Evolutionary conservation across 176 grass and related monocot species (phyloP), one percentile per base, ranked within the genome.

Genomic region (Elymus sibiricus): DNA sequence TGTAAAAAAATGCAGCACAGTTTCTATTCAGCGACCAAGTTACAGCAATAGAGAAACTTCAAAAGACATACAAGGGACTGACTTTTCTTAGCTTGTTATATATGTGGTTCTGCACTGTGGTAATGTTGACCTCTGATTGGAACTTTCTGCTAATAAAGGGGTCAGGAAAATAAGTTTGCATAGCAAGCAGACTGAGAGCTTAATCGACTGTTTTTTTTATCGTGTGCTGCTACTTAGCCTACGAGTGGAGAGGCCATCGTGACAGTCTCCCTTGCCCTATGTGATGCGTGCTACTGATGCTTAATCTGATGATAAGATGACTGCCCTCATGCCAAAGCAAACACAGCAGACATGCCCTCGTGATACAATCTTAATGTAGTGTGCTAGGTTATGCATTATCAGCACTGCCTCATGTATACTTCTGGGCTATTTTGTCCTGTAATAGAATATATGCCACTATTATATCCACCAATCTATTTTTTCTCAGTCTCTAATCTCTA

Each of bases 381-480:
- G 11, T 77, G 9, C 66, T 71, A 71, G 51, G 66, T 70, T 71
- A 40, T 58, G n/a, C 35, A 55, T 58, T 27, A 6, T 82, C 5
- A n/a, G 13, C 31, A 37, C 24, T 73, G n/a, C 44, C 11, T 42
- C 9, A 37, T 38, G 22, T 82, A 68, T 58, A 47, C 64, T 80
- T 17, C 22, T 39, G 27, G 26, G 66, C 31, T 37, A 21, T 16
- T 71, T 28, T 69, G n/a, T 56, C 46, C 34, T 42, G 22, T 71
- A 83, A 28, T 83, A 43, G 24, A 73, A 26, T 35, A 73, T 59
- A 70, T 59, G 34, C 32, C 51, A 83, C 81, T 74, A 61, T 43
- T 82, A 61, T 83, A 19, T 73, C 40, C 34, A 83, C 34, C 24
- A 74, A 61, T 43, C 32, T 74, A 44, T 83, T 29, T 22, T 80